Base-by-base conservation (phyloP, 371 early-diverging fungal species). In the Mucor irregularis region DNA sequence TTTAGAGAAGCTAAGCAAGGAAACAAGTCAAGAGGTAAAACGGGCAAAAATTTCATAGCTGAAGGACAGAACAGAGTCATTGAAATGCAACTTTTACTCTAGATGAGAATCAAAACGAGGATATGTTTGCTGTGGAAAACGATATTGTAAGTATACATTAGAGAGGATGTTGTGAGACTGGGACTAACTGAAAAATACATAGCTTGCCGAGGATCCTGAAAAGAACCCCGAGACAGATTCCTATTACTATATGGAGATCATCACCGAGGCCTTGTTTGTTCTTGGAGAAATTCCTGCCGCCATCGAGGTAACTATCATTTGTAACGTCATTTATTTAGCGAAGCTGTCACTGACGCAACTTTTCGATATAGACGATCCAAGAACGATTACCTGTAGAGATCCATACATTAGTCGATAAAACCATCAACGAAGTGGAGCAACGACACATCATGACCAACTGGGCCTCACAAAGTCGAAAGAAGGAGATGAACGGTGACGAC, bases 161-260 rank as follows among this genome's bases (percentile, higher is more conserved):
- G 31, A 11, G 37, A 14, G 31, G n/a, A 7, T 33, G 8, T 40
- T n/a, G n/a, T n/a, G n/a, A n/a, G n/a, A n/a, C n/a, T n/a, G n/a
- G n/a, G n/a, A n/a, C n/a, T n/a, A n/a, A n/a, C n/a, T n/a, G n/a
- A n/a, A n/a, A n/a, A n/a, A n/a, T n/a, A n/a, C n/a, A 35, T 21
- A 89, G 90, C 71, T 88, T 28, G 58, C 74, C 2, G 92, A 91
- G 67, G 89, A 92, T 61, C 55, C 85, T 1, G 87, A 88, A 6
- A 80, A 79, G 30, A 85, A 92, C 55, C 94, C 95, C 1, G 98
- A 97, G 61, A 83, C 87, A 0, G 95, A 97, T 58, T 94, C 96
- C 7, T 90, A 84, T 64, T 86, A 87, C n/a, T 94, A 93, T 59
- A 90, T 96, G 54, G 88, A 90, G 63, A 83, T 88, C 49, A 74